Evolutionary conservation across 768 basidiomycete species (phyloP), one percentile per base, ranked within the genome.

Genomic region (Russula vinacea): DNA sequence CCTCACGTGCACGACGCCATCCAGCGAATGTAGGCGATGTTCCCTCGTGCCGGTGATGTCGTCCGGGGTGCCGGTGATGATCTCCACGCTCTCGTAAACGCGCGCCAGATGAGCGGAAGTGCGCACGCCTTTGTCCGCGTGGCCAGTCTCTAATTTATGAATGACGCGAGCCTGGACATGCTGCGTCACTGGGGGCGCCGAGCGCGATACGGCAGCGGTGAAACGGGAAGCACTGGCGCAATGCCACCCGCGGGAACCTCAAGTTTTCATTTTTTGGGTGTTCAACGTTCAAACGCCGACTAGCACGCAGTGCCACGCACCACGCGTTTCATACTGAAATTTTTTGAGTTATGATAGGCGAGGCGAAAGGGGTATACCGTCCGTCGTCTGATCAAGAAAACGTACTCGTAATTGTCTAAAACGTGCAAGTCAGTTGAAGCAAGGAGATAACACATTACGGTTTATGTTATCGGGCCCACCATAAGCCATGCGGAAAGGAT

Each of bases 261-360:
- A n/a, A n/a, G n/a, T n/a, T 97, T 94, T 86, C 88, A 92, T 51
- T 77, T 79, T 73, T 84, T 86, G 7, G 95, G 94, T 0, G n/a
- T n/a, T n/a, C n/a, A n/a, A n/a, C n/a, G 83, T 82, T 97, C 97
- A 98, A 14, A 98, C 85, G 8, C 95, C 97, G 67, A 98, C 83
- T 16, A 99, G 83, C n/a, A 97, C 86, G 59, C 93, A n/a, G n/a
- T n/a, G 87, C 94, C 96, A 99, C n/a, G 94, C 87, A 89, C 80
- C 53, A 96, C 82, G 47, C 90, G 90, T 75, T 94, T 96, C 55
- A 86, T 84, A 35, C 94, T 67, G 57, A 56, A 56, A 57, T n/a
- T n/a, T 65, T 44, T 62, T 26, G n/a, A 5, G 52, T 45, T 60
- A n/a, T n/a, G n/a, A n/a, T n/a, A n/a, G n/a, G n/a, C n/a, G n/a